These are phyloP conservation scores for Malus sieversii DNA, from an alignment of 306 rosid genomes.

Conservation along the genomic window DNA sequence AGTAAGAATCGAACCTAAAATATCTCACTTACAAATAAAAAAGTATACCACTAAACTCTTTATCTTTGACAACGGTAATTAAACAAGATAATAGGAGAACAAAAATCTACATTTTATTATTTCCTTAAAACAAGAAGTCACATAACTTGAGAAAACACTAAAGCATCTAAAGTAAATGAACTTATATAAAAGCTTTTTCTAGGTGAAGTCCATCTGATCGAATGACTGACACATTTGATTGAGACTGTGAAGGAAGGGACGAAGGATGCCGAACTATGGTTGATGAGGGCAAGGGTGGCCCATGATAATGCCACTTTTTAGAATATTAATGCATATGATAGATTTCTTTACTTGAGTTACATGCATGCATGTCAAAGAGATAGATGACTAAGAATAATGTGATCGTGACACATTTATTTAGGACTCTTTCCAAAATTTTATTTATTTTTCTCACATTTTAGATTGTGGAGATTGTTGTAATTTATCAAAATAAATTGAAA, in stretches of 20 bases:
- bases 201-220: neutral
- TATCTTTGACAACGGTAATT: no score
- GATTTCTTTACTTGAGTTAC: neutral
- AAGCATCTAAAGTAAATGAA: neutral
- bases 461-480: neutral
- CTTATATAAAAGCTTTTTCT: neutral
- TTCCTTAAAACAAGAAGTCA: neutral
- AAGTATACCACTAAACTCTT: no score
- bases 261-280: neutral
- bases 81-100: no score
- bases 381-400: neutral
- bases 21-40: no score
- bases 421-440: neutral
- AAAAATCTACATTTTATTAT: no score
- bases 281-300: neutral
- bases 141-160: neutral
- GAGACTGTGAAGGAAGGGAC: neutral
- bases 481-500: neutral
- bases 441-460: neutral
- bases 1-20: fast-evolving
- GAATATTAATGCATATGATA: neutral
- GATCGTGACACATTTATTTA: neutral
- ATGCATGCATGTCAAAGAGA: neutral
- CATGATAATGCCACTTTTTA: neutral
- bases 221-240: neutral